Base-by-base conservation (phyloP, 768 basidiomycete genomes). In the Gymnopilus dilepis region DNA sequence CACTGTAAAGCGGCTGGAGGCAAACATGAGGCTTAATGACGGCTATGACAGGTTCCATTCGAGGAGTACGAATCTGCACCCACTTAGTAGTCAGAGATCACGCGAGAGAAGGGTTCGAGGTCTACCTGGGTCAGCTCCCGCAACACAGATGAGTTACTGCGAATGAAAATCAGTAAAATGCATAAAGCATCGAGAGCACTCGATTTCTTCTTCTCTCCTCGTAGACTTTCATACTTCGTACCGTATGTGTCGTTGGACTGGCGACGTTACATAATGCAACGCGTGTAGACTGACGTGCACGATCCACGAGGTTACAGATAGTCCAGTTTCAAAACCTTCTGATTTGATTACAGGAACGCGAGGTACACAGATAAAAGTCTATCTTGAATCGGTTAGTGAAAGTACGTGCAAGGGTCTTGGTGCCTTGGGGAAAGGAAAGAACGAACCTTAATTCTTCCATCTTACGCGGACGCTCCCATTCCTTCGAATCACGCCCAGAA, bases 1-100 rank as follows among this genome's bases (percentile, higher is more conserved):
- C 50, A 31, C 26, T 50, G 47, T 15, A 26, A 22, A 17, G 40
- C 19, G 40, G 19, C 62, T 65, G 50, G 33, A 58, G 62, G 67
- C 43, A 55, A 65, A 55, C 66, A 67, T 52, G 68, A 69, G 68
- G 68, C 64, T 22, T 50, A 40, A 28, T 50, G 21, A 52, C 37
- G 34, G 9, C 34, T 19, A 52, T 58, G 60, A 63, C 51, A 64
- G 43, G 59, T 66, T 61, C 63, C 62, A 64, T 66, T 64, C 33
- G 37, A 59, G 48, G 19, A 62, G 8, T 50, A 22, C 48, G 28
- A 24, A 42, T 40, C 28, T 41, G 19, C 13, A 37, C 34, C 34
- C 34, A 37, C 34, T 11, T 37, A 11, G 7, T 37, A 11, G 34
- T 2, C 9, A 2, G 34, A 37, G 2, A 15, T 11, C 15, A 37